Conservation (phyloP, 1,139 yeast genomes). For the Pichia sp. region DNA sequence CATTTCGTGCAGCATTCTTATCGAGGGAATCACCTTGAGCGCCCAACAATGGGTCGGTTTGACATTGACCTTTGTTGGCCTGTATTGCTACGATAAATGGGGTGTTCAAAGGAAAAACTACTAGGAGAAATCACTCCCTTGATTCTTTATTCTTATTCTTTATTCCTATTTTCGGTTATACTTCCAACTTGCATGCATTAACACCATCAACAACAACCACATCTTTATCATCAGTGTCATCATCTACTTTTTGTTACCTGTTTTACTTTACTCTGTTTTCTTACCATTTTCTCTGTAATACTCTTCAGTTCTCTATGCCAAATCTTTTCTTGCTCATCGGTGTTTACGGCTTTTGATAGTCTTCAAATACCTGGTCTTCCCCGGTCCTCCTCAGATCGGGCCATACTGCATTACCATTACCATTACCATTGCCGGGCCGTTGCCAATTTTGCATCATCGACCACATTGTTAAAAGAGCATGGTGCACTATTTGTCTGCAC, state of each 20-base stretch:
- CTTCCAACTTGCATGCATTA: not conserved
- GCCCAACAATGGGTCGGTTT: constrained; percentile 68
- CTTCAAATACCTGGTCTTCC: no score
- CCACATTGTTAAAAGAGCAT: no score
- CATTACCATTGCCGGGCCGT: no score
- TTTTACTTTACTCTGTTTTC: not conserved
- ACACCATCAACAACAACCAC: not conserved
- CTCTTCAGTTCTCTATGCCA: not conserved
- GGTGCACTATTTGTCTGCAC: no score
- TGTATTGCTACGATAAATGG: constrained; percentile 71
- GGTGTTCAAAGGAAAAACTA: constrained; percentile 38
- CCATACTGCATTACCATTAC: no score
- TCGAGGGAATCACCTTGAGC: constrained; percentile 62
- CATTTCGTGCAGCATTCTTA: constrained; percentile 70
- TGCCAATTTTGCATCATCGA: no score
- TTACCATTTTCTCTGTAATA: not conserved
- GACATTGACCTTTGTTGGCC: constrained; percentile 57
- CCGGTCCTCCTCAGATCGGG: no score
- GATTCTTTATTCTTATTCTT: not conserved
- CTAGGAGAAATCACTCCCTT: not conserved
- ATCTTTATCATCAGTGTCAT: not conserved
- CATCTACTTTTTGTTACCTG: not conserved
- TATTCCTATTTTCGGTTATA: not conserved
- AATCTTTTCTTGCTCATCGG: not conserved
- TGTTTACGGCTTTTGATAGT: not conserved